These are phyloP conservation scores for Aspergillus affinis DNA, from an alignment of 495 filamentous ascomycete species.

Conservation along the genomic window DNA sequence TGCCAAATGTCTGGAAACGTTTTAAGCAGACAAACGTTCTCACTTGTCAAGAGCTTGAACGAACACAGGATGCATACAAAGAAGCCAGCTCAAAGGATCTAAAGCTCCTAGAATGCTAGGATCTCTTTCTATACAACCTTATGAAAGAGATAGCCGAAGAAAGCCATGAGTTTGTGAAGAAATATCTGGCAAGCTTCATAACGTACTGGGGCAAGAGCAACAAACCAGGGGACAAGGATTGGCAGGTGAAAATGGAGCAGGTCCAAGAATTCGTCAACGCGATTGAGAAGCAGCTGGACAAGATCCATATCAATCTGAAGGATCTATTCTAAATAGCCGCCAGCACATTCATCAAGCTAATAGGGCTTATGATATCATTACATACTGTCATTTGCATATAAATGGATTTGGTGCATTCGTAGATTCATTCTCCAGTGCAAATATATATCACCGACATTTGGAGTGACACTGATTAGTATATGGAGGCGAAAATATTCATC, in stretches of 20 bases:
- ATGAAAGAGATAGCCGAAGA: background rate
- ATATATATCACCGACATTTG: no score
- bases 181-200: background rate
- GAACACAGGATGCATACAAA: background rate
- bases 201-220: background rate
- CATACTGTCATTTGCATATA: no score
- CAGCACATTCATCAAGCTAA: no score
- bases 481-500: no score
- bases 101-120: background rate
- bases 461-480: no score
- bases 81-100: background rate
- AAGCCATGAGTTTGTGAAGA: background rate
- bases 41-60: background rate
- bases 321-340: background rate
- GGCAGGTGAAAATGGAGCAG: background rate
- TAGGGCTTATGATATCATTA: no score
- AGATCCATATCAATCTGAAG: background rate
- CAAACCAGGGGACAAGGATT: background rate
- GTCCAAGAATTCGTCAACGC: background rate
- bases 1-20: background rate
- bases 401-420: no score
- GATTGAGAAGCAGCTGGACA: background rate
- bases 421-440: no score
- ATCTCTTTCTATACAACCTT: background rate
- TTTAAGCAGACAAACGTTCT: background rate